A percentile compares a stretch with the other conserved stretches of the same genome.
Conservation (phyloP, 129 eudicot genomes). For the Saussurea involucrata region DNA sequence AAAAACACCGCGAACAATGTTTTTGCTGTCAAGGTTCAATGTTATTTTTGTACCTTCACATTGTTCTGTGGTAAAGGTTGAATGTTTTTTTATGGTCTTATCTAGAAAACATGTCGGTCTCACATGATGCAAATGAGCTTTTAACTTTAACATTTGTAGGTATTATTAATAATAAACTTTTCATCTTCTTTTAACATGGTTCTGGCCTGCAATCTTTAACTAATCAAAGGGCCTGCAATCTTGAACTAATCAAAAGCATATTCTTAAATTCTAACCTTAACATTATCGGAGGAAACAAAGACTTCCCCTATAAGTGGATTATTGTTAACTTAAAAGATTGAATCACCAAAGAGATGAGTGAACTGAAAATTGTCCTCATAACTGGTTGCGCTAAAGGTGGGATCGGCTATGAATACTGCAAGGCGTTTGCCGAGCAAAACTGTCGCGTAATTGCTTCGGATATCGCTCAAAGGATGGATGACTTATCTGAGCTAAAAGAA, state of each 20-base stretch:
- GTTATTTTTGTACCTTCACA: not conserved
- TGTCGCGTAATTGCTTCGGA: conserved; percentile 69
- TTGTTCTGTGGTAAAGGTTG: not conserved
- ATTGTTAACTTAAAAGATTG: not conserved
- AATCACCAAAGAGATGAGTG: conserved; percentile 20
- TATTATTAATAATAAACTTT: conserved; percentile 10
- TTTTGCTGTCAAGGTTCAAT: not conserved
- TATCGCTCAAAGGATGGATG: conserved; percentile 43
- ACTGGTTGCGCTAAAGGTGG: conserved; percentile 91
- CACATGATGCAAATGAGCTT: not conserved
- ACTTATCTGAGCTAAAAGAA: conserved; percentile 40
- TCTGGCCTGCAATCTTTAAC: conserved; percentile 37
- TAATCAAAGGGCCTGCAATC: conserved; percentile 28
- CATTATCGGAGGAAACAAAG: not conserved
- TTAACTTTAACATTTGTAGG: not conserved
- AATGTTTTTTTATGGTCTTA: not conserved
- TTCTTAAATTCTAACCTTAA: conserved; percentile 28
- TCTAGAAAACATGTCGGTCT: not conserved
- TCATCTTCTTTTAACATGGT: not conserved
- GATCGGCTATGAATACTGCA: conserved; percentile 80
- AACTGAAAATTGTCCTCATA: conserved; percentile 52
- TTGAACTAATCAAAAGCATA: conserved; percentile 19
- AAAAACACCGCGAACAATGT: not conserved
- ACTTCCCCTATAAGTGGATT: not conserved
- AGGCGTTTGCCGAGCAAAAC: conserved; percentile 67